Base-by-base conservation (phyloP, 2,329 filamentous ascomycete species). In the Alternaria gansuensis region DNA sequence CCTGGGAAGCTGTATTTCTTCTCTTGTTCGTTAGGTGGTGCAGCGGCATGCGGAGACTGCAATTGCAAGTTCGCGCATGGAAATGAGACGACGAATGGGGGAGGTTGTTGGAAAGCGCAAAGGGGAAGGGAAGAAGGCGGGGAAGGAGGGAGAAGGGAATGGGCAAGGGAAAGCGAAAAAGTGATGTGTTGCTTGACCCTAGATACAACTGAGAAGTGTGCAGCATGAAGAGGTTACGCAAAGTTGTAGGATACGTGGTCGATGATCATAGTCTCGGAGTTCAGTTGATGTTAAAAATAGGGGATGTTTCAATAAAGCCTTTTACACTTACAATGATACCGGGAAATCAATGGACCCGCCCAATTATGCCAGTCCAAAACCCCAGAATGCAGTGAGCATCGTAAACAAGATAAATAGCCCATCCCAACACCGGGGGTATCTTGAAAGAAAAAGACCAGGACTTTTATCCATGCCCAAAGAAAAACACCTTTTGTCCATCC, bases 371-470 rank as follows among this genome's bases (percentile, higher is more conserved):
- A 34, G 14, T 33, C 43, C 23, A 13, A 40, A 40, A 40, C 37
- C 5, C 5, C 24, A 24, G 21, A 24, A 21, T 40, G 37, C 43
- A 28, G 11, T 46, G 17, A 46, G 21, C 34, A 17, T 46, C 44
- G 29, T 46, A 46, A 46, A 46, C 4, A 46, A 11, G 11, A 46
- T 46, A n/a, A 29, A 23, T 23, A 46, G 23, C 37, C 34, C 46
- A 51, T 26, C 49, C 37, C 49, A 51, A 51, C 28, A 41, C 49
- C 49, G 49, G 49, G 49, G 49, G 49, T 51, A 51, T 51, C 49
- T 51, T 40, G 17, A 29, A 52, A 51, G 37, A 40, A 51, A 23
- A 13, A 28, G 14, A 28, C 14, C 26, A 28, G n/a, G 31, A 51
- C 37, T 51, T 51, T 51, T 51, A 26, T 21, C 49, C 26, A 31